phyloP scores from a whole-genome alignment of 2,329 filamentous ascomycete genomes.

The Neospermospora avenae region DNA sequence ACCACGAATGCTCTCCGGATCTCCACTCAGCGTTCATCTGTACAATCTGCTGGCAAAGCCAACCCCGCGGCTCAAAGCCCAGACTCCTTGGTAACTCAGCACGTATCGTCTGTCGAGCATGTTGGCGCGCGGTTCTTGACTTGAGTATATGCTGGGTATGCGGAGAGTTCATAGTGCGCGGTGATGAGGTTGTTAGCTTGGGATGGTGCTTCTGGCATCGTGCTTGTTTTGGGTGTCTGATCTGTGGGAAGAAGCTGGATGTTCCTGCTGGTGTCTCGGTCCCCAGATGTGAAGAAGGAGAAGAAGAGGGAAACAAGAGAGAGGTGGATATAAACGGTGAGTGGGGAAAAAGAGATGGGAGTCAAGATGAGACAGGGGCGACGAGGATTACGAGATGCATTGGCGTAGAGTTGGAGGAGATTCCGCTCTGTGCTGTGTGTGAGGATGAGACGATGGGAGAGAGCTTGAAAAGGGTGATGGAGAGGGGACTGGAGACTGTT shows the following conservation, averaged over 20 bases:
- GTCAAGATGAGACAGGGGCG: slow-evolving; percentile 7
- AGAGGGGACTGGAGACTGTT: slow-evolving; percentile 44
- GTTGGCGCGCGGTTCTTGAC: slow-evolving; percentile 47
- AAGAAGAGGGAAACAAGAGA: slow-evolving; percentile 2
- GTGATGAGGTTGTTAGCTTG: slow-evolving; percentile 54
- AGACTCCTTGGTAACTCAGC: slow-evolving; percentile 44
- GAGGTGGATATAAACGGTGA: slow-evolving; percentile 5
- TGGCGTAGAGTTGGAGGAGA: slow-evolving; percentile 42
- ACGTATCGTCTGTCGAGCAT: slow-evolving; percentile 48
- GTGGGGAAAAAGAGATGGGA: slow-evolving; percentile 1
- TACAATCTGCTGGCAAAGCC: slow-evolving; percentile 51
- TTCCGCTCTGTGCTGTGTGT: slow-evolving; percentile 51
- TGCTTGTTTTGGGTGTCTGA: slow-evolving; percentile 53
- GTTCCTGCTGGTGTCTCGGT: slow-evolving; percentile 22
- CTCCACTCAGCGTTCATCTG: slow-evolving; percentile 45
- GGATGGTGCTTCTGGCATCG: slow-evolving; percentile 60
- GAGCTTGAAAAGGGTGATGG: slow-evolving; percentile 35
- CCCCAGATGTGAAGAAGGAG: not conserved
- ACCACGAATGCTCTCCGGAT: not conserved
- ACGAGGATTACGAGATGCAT: slow-evolving; percentile 6
- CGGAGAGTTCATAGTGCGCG: slow-evolving; percentile 51
- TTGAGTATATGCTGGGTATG: slow-evolving; percentile 57
- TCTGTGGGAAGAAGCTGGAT: slow-evolving; percentile 44
- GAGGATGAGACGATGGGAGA: slow-evolving; percentile 37
- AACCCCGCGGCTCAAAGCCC: slow-evolving; percentile 35